Conservation (phyloP, 2,329 filamentous ascomycete species). For the Xylogone sp. region DNA sequence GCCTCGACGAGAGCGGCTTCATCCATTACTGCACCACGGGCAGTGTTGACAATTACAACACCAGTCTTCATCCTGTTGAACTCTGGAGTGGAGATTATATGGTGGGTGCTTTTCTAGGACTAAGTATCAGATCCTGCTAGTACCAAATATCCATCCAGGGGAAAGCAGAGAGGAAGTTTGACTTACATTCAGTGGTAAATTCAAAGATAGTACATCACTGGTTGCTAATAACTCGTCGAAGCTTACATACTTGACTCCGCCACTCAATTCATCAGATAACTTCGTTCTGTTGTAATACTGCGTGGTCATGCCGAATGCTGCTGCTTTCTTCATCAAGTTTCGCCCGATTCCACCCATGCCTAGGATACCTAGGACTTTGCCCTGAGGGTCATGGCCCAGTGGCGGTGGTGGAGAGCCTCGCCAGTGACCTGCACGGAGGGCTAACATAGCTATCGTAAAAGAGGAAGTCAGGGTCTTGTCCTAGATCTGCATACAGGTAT, state of each 20-base stretch:
- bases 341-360: conserved; percentile 85
- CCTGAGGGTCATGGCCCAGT: conserved; percentile 72
- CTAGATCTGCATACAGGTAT: too few relatives aligned
- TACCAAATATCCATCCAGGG: too few relatives aligned
- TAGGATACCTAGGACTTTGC: conserved; percentile 74
- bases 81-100: conserved; percentile 69
- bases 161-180: too few relatives aligned
- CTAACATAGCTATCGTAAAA: conserved; percentile 45
- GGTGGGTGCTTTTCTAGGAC: conserved; percentile 59
- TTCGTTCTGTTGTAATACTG: conserved; percentile 70
- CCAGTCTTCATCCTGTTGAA: conserved; percentile 76
- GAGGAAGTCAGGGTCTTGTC: too few relatives aligned
- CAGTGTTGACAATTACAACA: conserved; percentile 77
- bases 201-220: conserved; percentile 76
- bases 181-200: conserved; percentile 76
- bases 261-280: conserved; percentile 50
- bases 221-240: conserved; percentile 68
- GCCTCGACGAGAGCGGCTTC: conserved; percentile 75
- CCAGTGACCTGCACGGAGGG: conserved; percentile 66
- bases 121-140: neutral
- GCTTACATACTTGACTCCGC: conserved; percentile 61
- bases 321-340: conserved; percentile 70
- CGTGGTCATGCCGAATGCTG: conserved; percentile 71
- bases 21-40: conserved; percentile 77
- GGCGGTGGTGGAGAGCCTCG: conserved; percentile 53